Evolutionary conservation across 2,329 filamentous ascomycete genomes (phyloP), one percentile per base, ranked within the genome.

Genomic region (Penicillium brevicompactum): DNA sequence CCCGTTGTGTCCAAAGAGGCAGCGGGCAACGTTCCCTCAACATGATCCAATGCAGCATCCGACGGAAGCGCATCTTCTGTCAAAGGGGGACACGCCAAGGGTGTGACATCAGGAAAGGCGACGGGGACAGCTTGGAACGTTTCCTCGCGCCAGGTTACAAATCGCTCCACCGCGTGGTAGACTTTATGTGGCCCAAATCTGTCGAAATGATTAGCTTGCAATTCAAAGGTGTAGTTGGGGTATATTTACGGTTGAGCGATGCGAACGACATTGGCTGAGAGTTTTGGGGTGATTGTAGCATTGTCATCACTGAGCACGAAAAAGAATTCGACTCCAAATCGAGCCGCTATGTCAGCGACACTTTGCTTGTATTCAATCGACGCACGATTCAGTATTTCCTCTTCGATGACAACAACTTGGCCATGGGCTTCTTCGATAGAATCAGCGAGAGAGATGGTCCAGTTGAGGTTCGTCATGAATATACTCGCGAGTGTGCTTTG

Each of bases 181-280:
- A 72, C 60, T 27, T 68, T 69, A 2, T 63, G 67, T 9, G 70
- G 69, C 10, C 64, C 67, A 18, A 70, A 58, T 32, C 69, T 72
- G 32, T 14, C 16, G 5, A 13, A 11, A 1, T 3, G 1, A 22
- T 16, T 2, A 46, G 9, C 7, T 31, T 31, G 9, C 10, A 32
- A 46, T 3, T 10, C 24, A 11, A 6, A 6, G 24, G 24, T 6
- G 5, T 5, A 6, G 24, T 27, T 27, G 10, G 4, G 0, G 2
- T 3, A 13, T 37, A 65, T 64, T 11, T 59, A 72, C 65, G 69
- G 69, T 34, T 70, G 68, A 2, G 65, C 47, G 10, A 71, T 37
- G 31, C 65, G 64, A 21, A 69, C 56, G 2, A 67, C 49, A 3
- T 66, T 65, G 2, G 57, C 58, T 0, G 52, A 42, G 1, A 11